Evolutionary conservation across 768 basidiomycete genomes (phyloP).

Genomic region (Podaxis mareebaensis): DNA sequence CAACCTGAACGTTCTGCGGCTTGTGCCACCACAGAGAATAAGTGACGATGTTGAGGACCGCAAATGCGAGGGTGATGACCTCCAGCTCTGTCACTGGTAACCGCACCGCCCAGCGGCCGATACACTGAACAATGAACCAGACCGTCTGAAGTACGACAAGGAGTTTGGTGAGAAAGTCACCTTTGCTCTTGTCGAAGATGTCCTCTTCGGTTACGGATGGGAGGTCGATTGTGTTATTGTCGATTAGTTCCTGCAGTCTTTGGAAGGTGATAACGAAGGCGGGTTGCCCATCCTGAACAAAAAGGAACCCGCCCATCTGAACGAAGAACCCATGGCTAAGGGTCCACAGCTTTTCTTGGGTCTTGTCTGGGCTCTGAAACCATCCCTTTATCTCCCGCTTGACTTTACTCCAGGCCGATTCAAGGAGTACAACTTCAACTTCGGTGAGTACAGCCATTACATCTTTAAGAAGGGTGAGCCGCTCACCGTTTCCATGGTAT

Average conservation of each 20-base stretch:
- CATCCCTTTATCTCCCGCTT: neutral
- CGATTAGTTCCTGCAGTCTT: neutral
- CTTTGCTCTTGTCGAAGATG: conserved; percentile 28
- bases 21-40: conserved; percentile 7
- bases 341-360: conserved; percentile 11
- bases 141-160: conserved; percentile 24
- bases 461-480: neutral
- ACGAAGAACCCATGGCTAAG: conserved; percentile 18
- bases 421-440: neutral
- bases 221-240: conserved; percentile 10
- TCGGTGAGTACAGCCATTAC: neutral
- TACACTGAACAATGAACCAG: conserved; percentile 23
- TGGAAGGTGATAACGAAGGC: neutral
- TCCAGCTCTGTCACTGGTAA: conserved; percentile 2
- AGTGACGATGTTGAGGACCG: neutral
- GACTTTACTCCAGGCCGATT: neutral
- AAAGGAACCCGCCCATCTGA: conserved; percentile 18
- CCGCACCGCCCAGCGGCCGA: neutral
- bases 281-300: neutral
- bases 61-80: neutral
- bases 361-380: neutral
- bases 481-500: neutral
- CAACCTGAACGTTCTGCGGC: neutral
- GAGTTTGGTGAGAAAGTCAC: conserved; percentile 23
- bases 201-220: conserved; percentile 17